Evolutionary conservation across 805 yeast genomes (phyloP).

Genomic region (Ogataea nitratoaversa): DNA sequence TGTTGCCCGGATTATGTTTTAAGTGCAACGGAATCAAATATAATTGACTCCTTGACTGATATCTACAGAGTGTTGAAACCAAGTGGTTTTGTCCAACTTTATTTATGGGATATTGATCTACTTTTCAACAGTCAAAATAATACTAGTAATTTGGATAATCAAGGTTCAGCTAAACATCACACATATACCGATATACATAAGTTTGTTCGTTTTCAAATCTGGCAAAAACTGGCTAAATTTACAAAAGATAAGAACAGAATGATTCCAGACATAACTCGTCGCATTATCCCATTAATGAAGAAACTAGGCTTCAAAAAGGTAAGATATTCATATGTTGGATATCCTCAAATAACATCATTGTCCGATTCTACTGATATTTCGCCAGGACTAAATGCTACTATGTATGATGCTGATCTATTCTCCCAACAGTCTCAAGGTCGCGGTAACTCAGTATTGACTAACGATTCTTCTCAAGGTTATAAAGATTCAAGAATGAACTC

Average conservation of each 20-base stretch:
- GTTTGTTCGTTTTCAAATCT: conserved; percentile 15
- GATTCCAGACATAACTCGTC: conserved; percentile 17
- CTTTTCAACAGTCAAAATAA: conserved; percentile 2
- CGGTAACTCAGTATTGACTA: conserved; percentile 3
- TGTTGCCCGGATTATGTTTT: conserved; percentile 25
- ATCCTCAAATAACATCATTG: conserved; percentile 23
- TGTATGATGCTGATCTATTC: conserved; percentile 6
- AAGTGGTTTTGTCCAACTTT: conserved; percentile 27
- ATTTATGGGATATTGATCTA: conserved; percentile 25
- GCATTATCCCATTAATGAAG: conserved; percentile 19
- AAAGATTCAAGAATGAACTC: conserved; percentile 27
- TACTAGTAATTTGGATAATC: conserved; percentile 1
- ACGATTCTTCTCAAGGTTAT: conserved; percentile 12
- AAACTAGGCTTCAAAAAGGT: conserved; percentile 25
- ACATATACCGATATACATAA: conserved; percentile 11
- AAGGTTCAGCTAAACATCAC: neutral
- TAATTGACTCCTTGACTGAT: conserved; percentile 22
- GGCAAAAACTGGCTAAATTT: conserved; percentile 18
- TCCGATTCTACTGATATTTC: conserved; percentile 9
- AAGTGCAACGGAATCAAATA: conserved; percentile 15
- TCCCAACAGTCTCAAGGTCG: conserved; percentile 1
- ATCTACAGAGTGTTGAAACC: conserved; percentile 28
- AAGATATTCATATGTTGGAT: conserved; percentile 21
- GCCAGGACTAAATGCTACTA: conserved; percentile 4
- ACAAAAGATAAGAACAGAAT: conserved; percentile 11